Base-by-base conservation (phyloP, 495 filamentous ascomycete genomes). In the Penicillium atrosanguineum region DNA sequence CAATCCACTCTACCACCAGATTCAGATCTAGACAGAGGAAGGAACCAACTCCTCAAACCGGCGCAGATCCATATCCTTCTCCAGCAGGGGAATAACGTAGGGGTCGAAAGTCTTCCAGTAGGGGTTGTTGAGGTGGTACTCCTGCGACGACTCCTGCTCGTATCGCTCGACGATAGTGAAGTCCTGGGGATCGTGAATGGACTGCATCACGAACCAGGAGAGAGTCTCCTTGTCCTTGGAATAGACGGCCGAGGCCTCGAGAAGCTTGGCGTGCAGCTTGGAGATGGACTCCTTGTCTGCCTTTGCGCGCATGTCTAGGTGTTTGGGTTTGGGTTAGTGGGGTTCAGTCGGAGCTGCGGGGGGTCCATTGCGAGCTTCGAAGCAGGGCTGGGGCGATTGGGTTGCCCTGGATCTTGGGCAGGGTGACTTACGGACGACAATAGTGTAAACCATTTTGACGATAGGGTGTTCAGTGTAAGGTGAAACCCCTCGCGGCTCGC, bases 121-220 rank as follows among this genome's bases (percentile, higher is more conserved):
- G 0, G 83, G 83, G 65, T 85, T 85, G 63, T 79, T 77, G 16
- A 85, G 72, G 62, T 87, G 83, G 59, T 85, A 85, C 60, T 81
- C 74, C 69, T 85, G 81, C 46, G 67, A 70, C 2, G 67, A 65
- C 64, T 86, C 85, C 53, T 79, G 71, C 67, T 70, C 59, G 53
- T 85, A 88, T 18, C 85, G 77, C 75, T 88, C 85, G 48, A 87
- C 84, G 57, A 88, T 85, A 6, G 81, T 83, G 69, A 88, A 87
- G 34, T 82, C 81, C 58, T 83, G 77, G 50, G 73, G 73, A 65
- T 87, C 85, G 56, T 79, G 71, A 42, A 81, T 72, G 53, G 79
- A 80, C 65, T 87, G 84, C 85, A 87, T 83, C 36, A 85, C 83
- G 67, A 83, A 80, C 84, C 85, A 88, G 16, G 79, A 77, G 48